Evolutionary conservation across 2,329 filamentous ascomycete genomes (phyloP).

Genomic region (Colletotrichum karsti): DNA sequence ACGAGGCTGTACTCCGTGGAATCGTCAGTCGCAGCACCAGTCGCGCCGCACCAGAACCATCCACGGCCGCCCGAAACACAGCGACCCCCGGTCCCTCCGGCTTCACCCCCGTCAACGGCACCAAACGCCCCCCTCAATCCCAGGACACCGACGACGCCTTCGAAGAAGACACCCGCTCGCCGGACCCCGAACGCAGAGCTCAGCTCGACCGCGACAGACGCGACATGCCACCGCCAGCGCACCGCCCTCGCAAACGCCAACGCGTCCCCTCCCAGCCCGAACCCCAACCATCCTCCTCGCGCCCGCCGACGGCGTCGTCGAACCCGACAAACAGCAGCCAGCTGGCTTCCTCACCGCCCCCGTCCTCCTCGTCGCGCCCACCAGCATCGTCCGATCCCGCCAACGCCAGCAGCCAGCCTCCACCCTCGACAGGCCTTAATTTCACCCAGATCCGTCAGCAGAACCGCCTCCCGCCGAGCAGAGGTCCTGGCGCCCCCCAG

Average conservation of each 20-base stretch:
- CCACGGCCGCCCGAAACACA: not conserved
- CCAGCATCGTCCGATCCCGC: slow-evolving; percentile 36
- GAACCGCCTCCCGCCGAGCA: slow-evolving; percentile 10
- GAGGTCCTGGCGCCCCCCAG: slow-evolving; percentile 27
- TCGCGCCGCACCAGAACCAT: no score
- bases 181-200: slow-evolving; percentile 33
- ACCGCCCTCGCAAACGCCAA: slow-evolving; percentile 3
- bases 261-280: not conserved
- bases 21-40: no score
- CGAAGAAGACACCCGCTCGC: slow-evolving; percentile 30
- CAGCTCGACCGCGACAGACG: slow-evolving; percentile 33
- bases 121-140: slow-evolving; percentile 9
- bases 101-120: slow-evolving; percentile 14
- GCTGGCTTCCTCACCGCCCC: slow-evolving; percentile 23
- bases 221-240: slow-evolving; percentile 27
- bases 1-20: no score
- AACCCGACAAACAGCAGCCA: not conserved
- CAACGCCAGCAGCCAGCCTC: slow-evolving; percentile 17
- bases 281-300: slow-evolving; percentile 1
- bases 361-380: slow-evolving; percentile 33
- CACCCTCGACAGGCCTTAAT: not conserved
- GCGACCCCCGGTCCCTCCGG: not conserved
- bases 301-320: slow-evolving; percentile 10
- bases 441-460: slow-evolving; percentile 14
- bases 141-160: slow-evolving; percentile 31